Percentiles rank a stretch among this genome's conserved stretches.
Evolutionary conservation across 169 alveolate species (phyloP).

Genomic region (Plasmodium fragile): DNA sequence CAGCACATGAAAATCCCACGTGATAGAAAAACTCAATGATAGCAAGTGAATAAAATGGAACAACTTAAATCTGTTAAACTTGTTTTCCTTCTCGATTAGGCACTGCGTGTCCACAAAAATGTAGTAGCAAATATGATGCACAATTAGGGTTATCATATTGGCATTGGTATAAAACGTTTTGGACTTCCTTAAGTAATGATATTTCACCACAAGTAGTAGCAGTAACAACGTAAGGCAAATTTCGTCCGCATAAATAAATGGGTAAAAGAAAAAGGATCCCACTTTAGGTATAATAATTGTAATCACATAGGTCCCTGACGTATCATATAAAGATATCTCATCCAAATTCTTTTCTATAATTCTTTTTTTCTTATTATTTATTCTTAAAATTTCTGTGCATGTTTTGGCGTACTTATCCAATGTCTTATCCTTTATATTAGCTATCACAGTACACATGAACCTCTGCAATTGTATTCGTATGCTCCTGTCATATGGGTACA

Average conservation of each 20-base stretch:
- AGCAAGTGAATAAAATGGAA: slow-evolving; percentile 73
- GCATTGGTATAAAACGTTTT: slow-evolving; percentile 75
- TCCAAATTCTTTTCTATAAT: slow-evolving; percentile 48
- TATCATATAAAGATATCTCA: slow-evolving; percentile 57
- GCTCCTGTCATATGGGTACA: slow-evolving; percentile 75
- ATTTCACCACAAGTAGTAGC: slow-evolving; percentile 22
- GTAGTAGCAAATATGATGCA: slow-evolving; percentile 75
- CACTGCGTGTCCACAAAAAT: slow-evolving; percentile 66
- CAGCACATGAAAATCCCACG: slow-evolving; percentile 66
- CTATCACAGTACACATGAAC: slow-evolving; percentile 12
- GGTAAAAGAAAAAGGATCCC: slow-evolving; percentile 63
- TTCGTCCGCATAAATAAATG: slow-evolving; percentile 70
- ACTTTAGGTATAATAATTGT: slow-evolving; percentile 58
- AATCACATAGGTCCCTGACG: slow-evolving; percentile 43
- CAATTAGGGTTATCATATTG: slow-evolving; percentile 62
- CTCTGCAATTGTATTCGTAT: slow-evolving; percentile 65
- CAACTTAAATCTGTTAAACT: slow-evolving; percentile 65
- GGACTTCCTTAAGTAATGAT: slow-evolving; percentile 31
- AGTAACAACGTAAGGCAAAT: slow-evolving; percentile 51
- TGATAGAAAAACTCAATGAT: slow-evolving; percentile 54
- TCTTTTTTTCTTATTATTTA: slow-evolving; percentile 77
- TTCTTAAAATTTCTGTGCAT: slow-evolving; percentile 45
- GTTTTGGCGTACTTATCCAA: slow-evolving; percentile 60
- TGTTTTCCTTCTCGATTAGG: slow-evolving; percentile 47
- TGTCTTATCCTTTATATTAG: slow-evolving; percentile 7